Base-by-base conservation (phyloP, 257 asterid species). In the Fraxinus americana region DNA sequence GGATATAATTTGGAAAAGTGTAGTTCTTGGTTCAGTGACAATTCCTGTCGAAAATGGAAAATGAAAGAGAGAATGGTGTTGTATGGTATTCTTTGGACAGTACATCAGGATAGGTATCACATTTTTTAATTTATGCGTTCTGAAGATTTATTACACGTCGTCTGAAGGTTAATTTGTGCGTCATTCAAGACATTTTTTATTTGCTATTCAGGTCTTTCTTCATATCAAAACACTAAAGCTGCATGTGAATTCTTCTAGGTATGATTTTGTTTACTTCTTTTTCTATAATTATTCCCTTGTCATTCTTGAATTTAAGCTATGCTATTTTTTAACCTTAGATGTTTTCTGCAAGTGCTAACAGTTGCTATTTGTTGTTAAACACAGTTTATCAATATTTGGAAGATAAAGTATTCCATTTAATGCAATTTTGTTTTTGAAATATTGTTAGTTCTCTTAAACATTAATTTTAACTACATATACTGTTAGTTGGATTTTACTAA, bases 51-150 rank as follows among this genome's bases (percentile, higher is more conserved):
- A 29, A 29, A 29, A 29, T 29, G 30, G 94, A 85, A 81, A 88
- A 80, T 30, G 93, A 92, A 86, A 92, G 94, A 74, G 92, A 87
- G 79, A 91, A 91, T 78, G 93, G 94, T 75, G 94, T 94, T 7
- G 80, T 83, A 23, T 95, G 99, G 99, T 85, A 93, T 81, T 39
- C 92, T 36, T 78, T 95, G 89, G 93, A 89, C 82, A 87, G 94
- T 77, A 83, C 90, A 78, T 90, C 98, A 19, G 99, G 99, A 50
- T 94, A 91, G 97, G 99, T 95, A 83, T 77, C 75, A 38, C 38
- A 38, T 71, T 67, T 43, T 27, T 43, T 74, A 41, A 4, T 39
- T 63, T 59, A 59, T 54, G 25, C 80, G 57, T 59, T 78, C 9
- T 57, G 14, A 57, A 57, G 25, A 21, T 57, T 57, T 57, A 57